Evolutionary conservation across 148 eudicot genomes (phyloP).

Genomic region (Gaultheria prostrata): DNA sequence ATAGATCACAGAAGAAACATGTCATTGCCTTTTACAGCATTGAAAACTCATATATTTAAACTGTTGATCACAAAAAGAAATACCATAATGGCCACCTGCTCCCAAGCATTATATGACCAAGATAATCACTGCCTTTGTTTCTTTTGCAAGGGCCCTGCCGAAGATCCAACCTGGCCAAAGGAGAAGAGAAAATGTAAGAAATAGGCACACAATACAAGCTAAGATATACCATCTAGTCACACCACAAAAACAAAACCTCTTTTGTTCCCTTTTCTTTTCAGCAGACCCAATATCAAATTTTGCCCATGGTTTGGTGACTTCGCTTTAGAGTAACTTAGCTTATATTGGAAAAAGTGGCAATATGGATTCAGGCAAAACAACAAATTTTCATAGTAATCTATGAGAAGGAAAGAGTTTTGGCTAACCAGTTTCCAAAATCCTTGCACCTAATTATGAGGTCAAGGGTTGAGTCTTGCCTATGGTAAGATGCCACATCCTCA

Average conservation of each 20-base stretch:
- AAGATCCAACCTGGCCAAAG: constrained; percentile 24
- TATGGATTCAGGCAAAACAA: not conserved
- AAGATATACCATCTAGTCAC: not conserved
- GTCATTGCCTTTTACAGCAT: not conserved
- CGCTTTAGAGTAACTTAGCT: not conserved
- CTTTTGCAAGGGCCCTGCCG: constrained; percentile 22
- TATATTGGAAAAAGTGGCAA: not conserved
- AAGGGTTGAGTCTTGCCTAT: too few species aligned
- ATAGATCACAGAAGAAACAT: not conserved
- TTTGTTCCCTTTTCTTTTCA: not conserved
- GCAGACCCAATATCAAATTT: not conserved
- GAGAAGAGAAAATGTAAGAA: not conserved
- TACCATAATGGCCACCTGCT: not conserved
- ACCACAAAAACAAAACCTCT: not conserved
- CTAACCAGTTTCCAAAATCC: too few species aligned
- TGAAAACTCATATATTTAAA: not conserved
- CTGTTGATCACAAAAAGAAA: not conserved
- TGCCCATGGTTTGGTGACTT: not conserved
- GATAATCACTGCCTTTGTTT: constrained; percentile 20
- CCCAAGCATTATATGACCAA: not conserved
- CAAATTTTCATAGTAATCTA: not conserved
- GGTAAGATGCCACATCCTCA: too few species aligned
- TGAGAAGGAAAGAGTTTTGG: not conserved
- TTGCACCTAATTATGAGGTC: too few species aligned
- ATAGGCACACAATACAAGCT: not conserved